Percentiles rank a stretch among this genome's conserved stretches.
These are phyloP conservation scores for Erysimum pusillum DNA, from an alignment of 441 rosid genomes.

Conservation along the genomic window DNA sequence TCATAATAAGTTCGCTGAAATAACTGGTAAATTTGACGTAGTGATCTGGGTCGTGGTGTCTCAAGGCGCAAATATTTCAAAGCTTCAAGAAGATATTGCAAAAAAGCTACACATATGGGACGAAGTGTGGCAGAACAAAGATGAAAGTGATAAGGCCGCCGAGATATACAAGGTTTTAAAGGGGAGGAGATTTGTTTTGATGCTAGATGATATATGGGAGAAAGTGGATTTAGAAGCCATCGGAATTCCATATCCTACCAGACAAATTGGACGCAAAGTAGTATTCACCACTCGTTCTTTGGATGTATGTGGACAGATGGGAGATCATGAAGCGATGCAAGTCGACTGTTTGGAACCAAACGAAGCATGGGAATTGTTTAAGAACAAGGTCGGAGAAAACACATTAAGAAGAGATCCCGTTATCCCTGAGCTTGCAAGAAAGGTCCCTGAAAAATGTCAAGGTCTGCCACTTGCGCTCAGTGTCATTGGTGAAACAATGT, in stretches of 20 bases:
- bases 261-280: conserved; percentile 25
- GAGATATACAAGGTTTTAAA: neutral
- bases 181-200: conserved; percentile 6
- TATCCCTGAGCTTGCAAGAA: neutral
- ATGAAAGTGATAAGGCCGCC: neutral
- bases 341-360: conserved; percentile 29
- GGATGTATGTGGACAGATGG: conserved; percentile 46
- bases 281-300: conserved; percentile 42
- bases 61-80: conserved; percentile 19
- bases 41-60: conserved; percentile 53
- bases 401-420: neutral
- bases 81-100: conserved; percentile 47
- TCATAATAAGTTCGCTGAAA: conserved; percentile 34
- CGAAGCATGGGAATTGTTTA: conserved; percentile 37
- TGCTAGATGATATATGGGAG: conserved; percentile 24
- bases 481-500: conserved; percentile 40
- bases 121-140: conserved; percentile 6
- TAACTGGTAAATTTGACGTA: neutral
- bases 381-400: conserved; percentile 20
- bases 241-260: conserved; percentile 25
- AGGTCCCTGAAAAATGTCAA: conserved; percentile 1
- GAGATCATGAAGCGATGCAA: conserved; percentile 25
- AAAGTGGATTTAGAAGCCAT: conserved; percentile 12
- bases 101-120: conserved; percentile 15
- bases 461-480: conserved; percentile 40